These are phyloP conservation scores for Exophiala dermatitidis DNA, from an alignment of 2,329 filamentous ascomycete species.

Conservation along the genomic window DNA sequence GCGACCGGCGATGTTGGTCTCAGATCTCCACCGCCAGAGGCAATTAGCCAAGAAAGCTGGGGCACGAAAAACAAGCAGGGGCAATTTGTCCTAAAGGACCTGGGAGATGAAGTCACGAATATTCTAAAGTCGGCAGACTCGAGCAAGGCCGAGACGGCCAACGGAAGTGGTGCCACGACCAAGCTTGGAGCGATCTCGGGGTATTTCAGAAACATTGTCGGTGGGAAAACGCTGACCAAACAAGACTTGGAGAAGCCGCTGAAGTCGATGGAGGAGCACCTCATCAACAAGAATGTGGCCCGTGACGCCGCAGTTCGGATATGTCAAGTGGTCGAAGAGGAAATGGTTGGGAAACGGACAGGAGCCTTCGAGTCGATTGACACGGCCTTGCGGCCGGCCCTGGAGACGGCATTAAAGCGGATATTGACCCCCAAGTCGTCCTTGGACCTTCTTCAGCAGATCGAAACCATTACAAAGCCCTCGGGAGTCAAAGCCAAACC, in stretches of 20 bases:
- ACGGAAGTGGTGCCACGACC: conserved; percentile 50
- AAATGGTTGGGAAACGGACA: conserved; percentile 84
- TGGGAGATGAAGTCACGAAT: conserved; percentile 87
- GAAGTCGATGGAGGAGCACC: conserved; percentile 91
- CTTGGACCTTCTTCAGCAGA: conserved; percentile 87
- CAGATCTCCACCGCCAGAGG: conserved; percentile 58
- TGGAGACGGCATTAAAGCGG: conserved; percentile 86
- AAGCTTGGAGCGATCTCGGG: conserved; percentile 76
- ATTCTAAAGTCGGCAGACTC: conserved; percentile 77
- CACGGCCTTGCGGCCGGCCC: conserved; percentile 71
- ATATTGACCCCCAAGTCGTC: conserved; percentile 95
- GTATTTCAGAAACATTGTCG: conserved; percentile 89
- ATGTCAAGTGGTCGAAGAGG: conserved; percentile 83
- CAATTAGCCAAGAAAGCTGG: conserved; percentile 72
- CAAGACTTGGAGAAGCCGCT: conserved; percentile 85
- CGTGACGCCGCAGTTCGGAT: conserved; percentile 86
- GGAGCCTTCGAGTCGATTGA: conserved; percentile 85
- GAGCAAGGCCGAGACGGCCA: conserved; percentile 44
- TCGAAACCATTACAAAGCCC: conserved; percentile 67
- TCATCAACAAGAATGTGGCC: conserved; percentile 92
- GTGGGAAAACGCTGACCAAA: conserved; percentile 84
- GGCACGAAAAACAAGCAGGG: conserved; percentile 78
- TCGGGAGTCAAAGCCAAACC: conserved; percentile 55
- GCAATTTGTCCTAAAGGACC: conserved; percentile 86
- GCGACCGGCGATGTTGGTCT: conserved; percentile 29